These are phyloP conservation scores for Arctium minus DNA, from an alignment of 129 eudicot genomes.

Conservation along the genomic window DNA sequence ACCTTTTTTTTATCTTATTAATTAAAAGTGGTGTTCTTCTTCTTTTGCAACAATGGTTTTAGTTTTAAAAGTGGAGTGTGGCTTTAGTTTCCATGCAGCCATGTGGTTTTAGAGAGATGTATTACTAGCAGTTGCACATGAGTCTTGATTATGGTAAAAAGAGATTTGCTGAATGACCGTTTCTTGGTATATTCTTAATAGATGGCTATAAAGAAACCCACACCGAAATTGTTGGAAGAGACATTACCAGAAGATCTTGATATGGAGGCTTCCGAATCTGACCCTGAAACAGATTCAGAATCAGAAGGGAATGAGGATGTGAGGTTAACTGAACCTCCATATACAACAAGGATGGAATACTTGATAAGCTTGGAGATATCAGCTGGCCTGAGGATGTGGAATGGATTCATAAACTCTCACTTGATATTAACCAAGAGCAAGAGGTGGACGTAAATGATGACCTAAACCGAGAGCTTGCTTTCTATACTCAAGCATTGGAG, in stretches of 20 bases:
- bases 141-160: background rate
- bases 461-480: slow-evolving; percentile 63
- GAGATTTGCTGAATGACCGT: background rate
- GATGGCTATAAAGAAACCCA: slow-evolving; percentile 28
- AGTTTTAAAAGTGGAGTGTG: too few species aligned
- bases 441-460: slow-evolving; percentile 85
- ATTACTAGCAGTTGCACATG: background rate
- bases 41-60: too few species aligned
- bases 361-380: slow-evolving; percentile 63
- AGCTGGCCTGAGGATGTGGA: slow-evolving; percentile 69
- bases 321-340: slow-evolving; percentile 63
- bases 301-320: slow-evolving; percentile 42
- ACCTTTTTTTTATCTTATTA: too few species aligned
- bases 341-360: slow-evolving; percentile 56
- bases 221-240: background rate
- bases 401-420: background rate
- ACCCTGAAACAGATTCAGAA: slow-evolving; percentile 32
- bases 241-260: slow-evolving; percentile 31
- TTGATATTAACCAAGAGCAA: slow-evolving; percentile 53
- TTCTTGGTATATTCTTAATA: background rate
- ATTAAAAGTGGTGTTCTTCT: too few species aligned
- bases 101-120: too few species aligned
- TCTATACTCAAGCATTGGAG: slow-evolving; percentile 82
- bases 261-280: slow-evolving; percentile 6
- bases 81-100: too few species aligned